phyloP scores from a whole-genome alignment of 306 rosid genomes.

The Potentilla sterilis region DNA sequence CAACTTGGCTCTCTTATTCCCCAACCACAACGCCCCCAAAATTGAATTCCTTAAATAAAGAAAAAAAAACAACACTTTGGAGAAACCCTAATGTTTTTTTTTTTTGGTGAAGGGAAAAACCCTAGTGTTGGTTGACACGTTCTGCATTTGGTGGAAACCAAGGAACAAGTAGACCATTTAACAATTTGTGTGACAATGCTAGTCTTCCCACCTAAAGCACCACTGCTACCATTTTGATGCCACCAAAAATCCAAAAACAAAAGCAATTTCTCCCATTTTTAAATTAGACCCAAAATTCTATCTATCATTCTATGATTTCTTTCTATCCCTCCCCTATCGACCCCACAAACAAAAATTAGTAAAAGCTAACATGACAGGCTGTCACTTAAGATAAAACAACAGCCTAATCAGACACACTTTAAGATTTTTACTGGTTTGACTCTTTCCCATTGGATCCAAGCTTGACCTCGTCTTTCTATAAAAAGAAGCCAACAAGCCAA shows the following conservation, averaged over 20 bases:
- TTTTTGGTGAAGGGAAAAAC: not conserved
- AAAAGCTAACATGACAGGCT: conserved; percentile 35
- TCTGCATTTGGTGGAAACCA: no score
- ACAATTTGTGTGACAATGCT: conserved; percentile 31
- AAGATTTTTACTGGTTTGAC: not conserved
- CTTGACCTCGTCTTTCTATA: conserved; percentile 6
- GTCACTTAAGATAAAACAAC: conserved; percentile 26
- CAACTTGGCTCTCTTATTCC: not conserved
- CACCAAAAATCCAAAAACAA: not conserved
- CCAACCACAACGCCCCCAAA: not conserved
- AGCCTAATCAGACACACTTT: conserved; percentile 27
- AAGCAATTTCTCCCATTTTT: not conserved
- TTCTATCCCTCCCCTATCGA: not conserved
- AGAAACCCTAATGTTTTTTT: no score
- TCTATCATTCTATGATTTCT: not conserved
- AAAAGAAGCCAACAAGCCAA: conserved; percentile 3
- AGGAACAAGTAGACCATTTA: conserved; percentile 14
- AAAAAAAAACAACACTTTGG: not conserved
- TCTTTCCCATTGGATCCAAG: conserved; percentile 5
- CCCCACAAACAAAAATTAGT: not conserved
- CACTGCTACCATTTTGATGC: not conserved
- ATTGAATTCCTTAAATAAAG: not conserved
- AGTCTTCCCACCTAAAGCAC: conserved; percentile 31
- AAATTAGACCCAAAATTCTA: conserved; percentile 1
- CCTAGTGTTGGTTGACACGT: not conserved